phyloP scores from a whole-genome alignment of 768 basidiomycete species.

The Tubosaeta brunneosetosa region DNA sequence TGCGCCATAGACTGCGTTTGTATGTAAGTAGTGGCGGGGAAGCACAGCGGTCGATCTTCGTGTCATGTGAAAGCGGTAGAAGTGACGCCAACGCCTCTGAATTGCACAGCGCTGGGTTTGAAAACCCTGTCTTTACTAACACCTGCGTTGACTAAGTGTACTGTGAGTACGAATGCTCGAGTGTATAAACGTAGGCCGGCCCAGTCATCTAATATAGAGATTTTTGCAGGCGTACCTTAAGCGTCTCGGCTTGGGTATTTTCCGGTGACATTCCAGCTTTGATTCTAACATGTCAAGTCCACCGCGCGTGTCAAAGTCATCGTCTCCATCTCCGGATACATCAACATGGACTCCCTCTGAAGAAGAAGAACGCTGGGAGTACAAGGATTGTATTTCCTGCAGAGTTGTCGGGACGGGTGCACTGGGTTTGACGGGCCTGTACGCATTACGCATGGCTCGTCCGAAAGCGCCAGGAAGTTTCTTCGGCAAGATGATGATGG shows the following conservation, averaged over 20 bases:
- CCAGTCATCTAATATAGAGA: not conserved
- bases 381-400: conserved; percentile 62
- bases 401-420: conserved; percentile 63
- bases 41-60: too few relatives aligned
- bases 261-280: not conserved
- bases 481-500: conserved; percentile 57
- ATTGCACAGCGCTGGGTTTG: too few relatives aligned
- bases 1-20: too few relatives aligned
- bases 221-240: not conserved
- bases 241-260: not conserved
- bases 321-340: not conserved
- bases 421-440: conserved; percentile 58
- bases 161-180: too few relatives aligned
- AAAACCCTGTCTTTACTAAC: too few relatives aligned
- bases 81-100: too few relatives aligned
- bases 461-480: conserved; percentile 56
- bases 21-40: too few relatives aligned
- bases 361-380: conserved; percentile 10
- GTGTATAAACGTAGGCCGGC: too few relatives aligned
- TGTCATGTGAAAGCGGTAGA: too few relatives aligned
- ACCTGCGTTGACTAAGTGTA: too few relatives aligned
- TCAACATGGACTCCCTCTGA: conserved; percentile 3
- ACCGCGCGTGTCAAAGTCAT: not conserved
- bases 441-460: conserved; percentile 64
- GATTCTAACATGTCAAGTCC: not conserved